phyloP scores from a whole-genome alignment of 139 green algal genomes.

The Trebouxia sp. region DNA sequence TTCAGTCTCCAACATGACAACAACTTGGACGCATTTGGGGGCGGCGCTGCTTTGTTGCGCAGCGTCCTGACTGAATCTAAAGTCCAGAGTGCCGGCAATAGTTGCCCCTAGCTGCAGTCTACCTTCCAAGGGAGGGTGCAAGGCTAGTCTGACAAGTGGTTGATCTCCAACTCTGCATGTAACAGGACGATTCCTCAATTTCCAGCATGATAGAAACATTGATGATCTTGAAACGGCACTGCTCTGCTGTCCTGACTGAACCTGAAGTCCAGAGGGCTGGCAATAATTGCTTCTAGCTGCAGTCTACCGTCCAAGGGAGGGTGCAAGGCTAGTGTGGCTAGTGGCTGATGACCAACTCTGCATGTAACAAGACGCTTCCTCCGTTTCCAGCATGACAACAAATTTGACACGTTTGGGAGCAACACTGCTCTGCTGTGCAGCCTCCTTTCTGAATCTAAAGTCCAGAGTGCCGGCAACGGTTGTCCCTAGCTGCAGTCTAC shows the following conservation, averaged over 20 bases:
- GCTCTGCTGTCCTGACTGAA: neutral
- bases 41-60: neutral
- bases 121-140: conserved; percentile 66
- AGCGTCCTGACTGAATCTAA: conserved; percentile 41
- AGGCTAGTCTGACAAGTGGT: conserved; percentile 47
- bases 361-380: conserved; percentile 56
- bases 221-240: neutral
- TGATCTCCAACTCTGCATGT: conserved; percentile 48
- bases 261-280: conserved; percentile 66
- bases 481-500: conserved; percentile 61
- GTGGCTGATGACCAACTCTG: conserved; percentile 44
- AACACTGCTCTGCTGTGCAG: neutral
- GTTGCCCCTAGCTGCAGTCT: conserved; percentile 65
- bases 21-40: conserved; percentile 43
- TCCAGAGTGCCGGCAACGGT: conserved; percentile 72
- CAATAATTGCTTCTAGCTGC: conserved; percentile 65
- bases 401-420: conserved; percentile 42
- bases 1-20: conserved; percentile 67
- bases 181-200: conserved; percentile 55
- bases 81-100: conserved; percentile 70
- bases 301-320: conserved; percentile 59
- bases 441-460: conserved; percentile 45
- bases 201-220: conserved; percentile 64
- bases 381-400: conserved; percentile 62
- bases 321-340: conserved; percentile 58